A percentile compares a stretch with the other conserved stretches of the same genome.
phyloP scores from a whole-genome alignment of 2,329 filamentous ascomycete genomes.

The Pseudogymnoascus sp. region DNA sequence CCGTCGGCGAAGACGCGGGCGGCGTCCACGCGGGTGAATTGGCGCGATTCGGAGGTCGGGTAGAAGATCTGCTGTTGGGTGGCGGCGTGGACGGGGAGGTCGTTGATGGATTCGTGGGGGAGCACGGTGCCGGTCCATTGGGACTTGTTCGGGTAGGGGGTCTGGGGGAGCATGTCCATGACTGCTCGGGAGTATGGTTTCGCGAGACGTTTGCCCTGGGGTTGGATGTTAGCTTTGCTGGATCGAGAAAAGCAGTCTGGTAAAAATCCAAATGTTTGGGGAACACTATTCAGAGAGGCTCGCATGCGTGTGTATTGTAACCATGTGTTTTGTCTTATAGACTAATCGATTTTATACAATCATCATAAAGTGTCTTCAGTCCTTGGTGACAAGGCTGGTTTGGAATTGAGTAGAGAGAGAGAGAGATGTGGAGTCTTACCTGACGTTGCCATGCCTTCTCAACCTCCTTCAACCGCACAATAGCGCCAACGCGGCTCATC shows the following conservation, averaged over 20 bases:
- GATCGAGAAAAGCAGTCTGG: constrained; percentile 10
- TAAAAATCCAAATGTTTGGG: constrained; percentile 12
- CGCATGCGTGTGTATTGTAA: constrained; percentile 72
- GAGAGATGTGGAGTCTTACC: constrained; percentile 40
- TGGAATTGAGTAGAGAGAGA: constrained; percentile 4
- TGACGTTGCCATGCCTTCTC: constrained; percentile 57
- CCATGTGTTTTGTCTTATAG: constrained; percentile 92
- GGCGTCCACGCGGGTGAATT: constrained; percentile 57
- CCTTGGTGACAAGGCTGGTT: constrained; percentile 12
- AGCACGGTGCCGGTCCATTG: too few species aligned
- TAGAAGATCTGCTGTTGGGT: constrained; percentile 59
- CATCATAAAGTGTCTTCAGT: constrained; percentile 43
- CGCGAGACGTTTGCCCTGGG: constrained; percentile 68
- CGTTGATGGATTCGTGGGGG: constrained; percentile 51
- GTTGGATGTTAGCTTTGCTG: constrained; percentile 16
- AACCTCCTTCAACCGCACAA: constrained; percentile 60
- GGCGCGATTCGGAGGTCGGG: constrained; percentile 53
- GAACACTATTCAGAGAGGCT: constrained; percentile 58
- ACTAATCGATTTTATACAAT: constrained; percentile 90
- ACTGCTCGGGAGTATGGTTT: constrained; percentile 69
- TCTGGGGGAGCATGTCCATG: constrained; percentile 69
- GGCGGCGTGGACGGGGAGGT: constrained; percentile 52
- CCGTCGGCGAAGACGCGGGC: constrained; percentile 54
- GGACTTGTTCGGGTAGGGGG: constrained; percentile 46
- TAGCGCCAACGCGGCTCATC: constrained; percentile 61